Conservation (phyloP, 2,329 filamentous ascomycete species). For the Monosporascus sp. region DNA sequence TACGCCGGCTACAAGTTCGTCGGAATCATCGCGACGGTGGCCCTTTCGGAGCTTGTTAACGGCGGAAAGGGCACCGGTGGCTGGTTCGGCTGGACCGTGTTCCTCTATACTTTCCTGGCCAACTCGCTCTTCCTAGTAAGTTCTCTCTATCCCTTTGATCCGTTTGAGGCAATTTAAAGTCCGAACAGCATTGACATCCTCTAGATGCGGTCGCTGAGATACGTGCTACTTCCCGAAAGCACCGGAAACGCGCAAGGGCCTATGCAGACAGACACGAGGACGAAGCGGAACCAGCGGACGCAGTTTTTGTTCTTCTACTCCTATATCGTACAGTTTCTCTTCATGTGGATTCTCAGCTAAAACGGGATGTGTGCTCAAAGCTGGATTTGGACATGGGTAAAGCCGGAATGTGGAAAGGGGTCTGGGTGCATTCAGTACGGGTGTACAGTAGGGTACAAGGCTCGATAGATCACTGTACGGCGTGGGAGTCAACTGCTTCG, state of each 20-base stretch:
- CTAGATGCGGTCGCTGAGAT: slow-evolving; percentile 89
- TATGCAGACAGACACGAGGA: slow-evolving; percentile 68
- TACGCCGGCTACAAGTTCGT: slow-evolving; percentile 99
- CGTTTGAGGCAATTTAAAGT: not conserved
- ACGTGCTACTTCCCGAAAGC: slow-evolving; percentile 86
- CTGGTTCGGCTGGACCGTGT: slow-evolving; percentile 84
- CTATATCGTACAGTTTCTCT: slow-evolving; percentile 86
- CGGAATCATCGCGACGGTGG: slow-evolving; percentile 84
- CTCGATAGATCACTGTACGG: too few relatives aligned
- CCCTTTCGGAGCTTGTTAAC: slow-evolving; percentile 71
- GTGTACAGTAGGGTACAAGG: too few relatives aligned
- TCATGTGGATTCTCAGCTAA: slow-evolving; percentile 73
- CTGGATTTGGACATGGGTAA: not conserved
- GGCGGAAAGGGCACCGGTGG: slow-evolving; percentile 77
- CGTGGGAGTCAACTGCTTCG: too few relatives aligned
- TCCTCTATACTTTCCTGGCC: slow-evolving; percentile 85
- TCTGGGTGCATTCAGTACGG: not conserved
- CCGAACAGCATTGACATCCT: slow-evolving; percentile 9
- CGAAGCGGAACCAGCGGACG: slow-evolving; percentile 80
- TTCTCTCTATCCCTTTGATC: slow-evolving; percentile 7
- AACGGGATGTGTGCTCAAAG: slow-evolving; percentile 10
- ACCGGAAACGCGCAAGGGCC: slow-evolving; percentile 58
- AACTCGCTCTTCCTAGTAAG: slow-evolving; percentile 92
- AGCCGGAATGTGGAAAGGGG: not conserved
- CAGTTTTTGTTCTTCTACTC: slow-evolving; percentile 94